Evolutionary conservation across 225 moss, liverwort and hornwort species (phyloP).

Genomic region (Asterella californica): DNA sequence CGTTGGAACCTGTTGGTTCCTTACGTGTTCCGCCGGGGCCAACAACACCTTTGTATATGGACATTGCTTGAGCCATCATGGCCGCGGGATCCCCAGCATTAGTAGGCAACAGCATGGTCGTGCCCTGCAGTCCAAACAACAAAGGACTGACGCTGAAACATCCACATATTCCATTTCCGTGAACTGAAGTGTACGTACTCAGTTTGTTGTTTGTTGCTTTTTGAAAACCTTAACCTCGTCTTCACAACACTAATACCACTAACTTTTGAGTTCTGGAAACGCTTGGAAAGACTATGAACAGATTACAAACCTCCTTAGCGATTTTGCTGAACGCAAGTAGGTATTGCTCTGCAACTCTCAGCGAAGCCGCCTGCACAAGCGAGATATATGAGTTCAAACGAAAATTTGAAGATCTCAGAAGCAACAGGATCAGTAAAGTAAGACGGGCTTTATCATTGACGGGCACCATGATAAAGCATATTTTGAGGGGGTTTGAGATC

Average conservation of each 20-base stretch:
- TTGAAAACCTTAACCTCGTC: too few species aligned
- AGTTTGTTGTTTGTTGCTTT: not conserved
- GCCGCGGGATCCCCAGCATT: slow-evolving; percentile 86
- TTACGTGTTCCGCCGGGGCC: slow-evolving; percentile 40
- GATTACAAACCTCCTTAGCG: slow-evolving; percentile 56
- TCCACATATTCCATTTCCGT: not conserved
- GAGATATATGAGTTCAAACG: not conserved
- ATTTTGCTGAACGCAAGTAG: slow-evolving; percentile 86
- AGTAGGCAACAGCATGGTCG: slow-evolving; percentile 85
- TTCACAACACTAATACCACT: not conserved
- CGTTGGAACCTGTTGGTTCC: slow-evolving; percentile 8
- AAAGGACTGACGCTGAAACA: not conserved
- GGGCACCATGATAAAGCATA: not conserved
- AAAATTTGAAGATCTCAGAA: not conserved
- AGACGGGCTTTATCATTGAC: not conserved
- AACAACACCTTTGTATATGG: slow-evolving; percentile 94
- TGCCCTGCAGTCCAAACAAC: slow-evolving; percentile 43
- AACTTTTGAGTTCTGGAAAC: not conserved
- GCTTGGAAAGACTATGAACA: not conserved
- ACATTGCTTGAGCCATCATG: slow-evolving; percentile 98
- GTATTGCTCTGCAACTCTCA: slow-evolving; percentile 91
- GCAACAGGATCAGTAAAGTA: not conserved
- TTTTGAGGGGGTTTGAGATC: not conserved
- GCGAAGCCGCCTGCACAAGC: slow-evolving; percentile 63
- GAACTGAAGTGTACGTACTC: not conserved